Percentiles rank a stretch among this genome's conserved stretches.
Evolutionary conservation across 306 rosid species (phyloP).

Genomic region (Trifolium dubium): DNA sequence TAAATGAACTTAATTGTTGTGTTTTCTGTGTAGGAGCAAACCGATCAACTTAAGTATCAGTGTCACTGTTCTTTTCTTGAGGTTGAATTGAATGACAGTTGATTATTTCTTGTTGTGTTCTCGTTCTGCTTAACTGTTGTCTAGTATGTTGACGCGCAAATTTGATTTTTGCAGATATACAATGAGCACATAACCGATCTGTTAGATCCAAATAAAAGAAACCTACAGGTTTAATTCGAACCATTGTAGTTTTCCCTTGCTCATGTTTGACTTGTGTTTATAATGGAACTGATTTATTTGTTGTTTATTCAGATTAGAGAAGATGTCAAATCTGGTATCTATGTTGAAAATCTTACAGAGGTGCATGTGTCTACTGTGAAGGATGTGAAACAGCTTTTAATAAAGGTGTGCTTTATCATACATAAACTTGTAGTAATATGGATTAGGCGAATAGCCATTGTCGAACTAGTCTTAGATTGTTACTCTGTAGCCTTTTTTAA

Average conservation of each 20-base stretch:
- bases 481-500: background rate
- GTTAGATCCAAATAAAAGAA: slow-evolving; percentile 80
- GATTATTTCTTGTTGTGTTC: slow-evolving; percentile 12
- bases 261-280: slow-evolving; percentile 18
- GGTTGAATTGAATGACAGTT: slow-evolving; percentile 51
- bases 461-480: slow-evolving; percentile 5
- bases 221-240: slow-evolving; percentile 64
- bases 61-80: slow-evolving; percentile 86
- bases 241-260: background rate
- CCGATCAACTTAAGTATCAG: slow-evolving; percentile 72
- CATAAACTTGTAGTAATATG: background rate
- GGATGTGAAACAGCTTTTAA: slow-evolving; percentile 72
- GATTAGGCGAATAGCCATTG: background rate
- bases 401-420: slow-evolving; percentile 61
- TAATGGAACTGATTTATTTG: slow-evolving; percentile 1
- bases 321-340: slow-evolving; percentile 93
- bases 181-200: slow-evolving; percentile 92
- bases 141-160: slow-evolving; percentile 35
- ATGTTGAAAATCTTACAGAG: slow-evolving; percentile 89
- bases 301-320: slow-evolving; percentile 73
- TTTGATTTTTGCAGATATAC: slow-evolving; percentile 71
- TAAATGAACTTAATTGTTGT: slow-evolving; percentile 24
- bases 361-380: slow-evolving; percentile 63
- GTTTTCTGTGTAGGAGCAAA: slow-evolving; percentile 69
- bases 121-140: slow-evolving; percentile 26